Evolutionary conservation across 768 basidiomycete genomes (phyloP).

Genomic region (Leucosporidium scottii): DNA sequence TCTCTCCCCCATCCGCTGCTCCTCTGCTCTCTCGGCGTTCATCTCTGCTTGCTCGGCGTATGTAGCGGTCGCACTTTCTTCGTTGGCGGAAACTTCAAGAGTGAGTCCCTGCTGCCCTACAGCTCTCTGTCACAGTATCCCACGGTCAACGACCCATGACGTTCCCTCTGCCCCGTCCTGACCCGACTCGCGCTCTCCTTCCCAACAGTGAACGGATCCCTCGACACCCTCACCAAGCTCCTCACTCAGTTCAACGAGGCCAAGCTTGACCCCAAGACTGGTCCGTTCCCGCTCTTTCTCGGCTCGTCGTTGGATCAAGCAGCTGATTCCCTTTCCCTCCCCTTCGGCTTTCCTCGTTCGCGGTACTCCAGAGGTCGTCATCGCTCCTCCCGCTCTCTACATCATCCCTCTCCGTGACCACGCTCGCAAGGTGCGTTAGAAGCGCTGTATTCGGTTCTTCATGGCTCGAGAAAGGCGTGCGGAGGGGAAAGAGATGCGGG

Average conservation of each 20-base stretch:
- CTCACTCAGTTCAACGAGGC: conserved; percentile 68
- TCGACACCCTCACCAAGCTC: conserved; percentile 59
- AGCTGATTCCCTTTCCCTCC: conserved; percentile 17
- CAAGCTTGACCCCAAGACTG: conserved; percentile 65
- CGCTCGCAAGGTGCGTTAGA: conserved; percentile 45
- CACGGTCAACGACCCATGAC: not conserved
- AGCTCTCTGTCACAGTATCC: not conserved
- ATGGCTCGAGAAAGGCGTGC: not conserved
- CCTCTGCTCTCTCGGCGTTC: not conserved
- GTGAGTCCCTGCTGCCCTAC: conserved; percentile 4
- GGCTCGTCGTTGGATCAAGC: not conserved
- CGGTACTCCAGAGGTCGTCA: conserved; percentile 67
- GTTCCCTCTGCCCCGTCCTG: not conserved
- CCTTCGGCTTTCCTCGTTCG: not conserved
- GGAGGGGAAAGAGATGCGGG: not conserved
- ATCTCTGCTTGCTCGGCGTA: not conserved
- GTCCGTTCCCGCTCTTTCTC: conserved; percentile 46
- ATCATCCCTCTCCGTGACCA: conserved; percentile 62
- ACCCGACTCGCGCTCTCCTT: not conserved
- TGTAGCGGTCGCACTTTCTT: conserved; percentile 52
- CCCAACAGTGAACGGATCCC: conserved; percentile 59
- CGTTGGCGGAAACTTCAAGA: conserved; percentile 90
- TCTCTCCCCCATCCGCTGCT: not conserved
- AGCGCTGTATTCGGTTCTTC: not conserved
- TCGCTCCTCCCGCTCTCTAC: conserved; percentile 85